A percentile compares a stretch with the other conserved stretches of the same genome.
Evolutionary conservation across 495 filamentous ascomycete genomes (phyloP).

Genomic region (Penicillium tannophilum): DNA sequence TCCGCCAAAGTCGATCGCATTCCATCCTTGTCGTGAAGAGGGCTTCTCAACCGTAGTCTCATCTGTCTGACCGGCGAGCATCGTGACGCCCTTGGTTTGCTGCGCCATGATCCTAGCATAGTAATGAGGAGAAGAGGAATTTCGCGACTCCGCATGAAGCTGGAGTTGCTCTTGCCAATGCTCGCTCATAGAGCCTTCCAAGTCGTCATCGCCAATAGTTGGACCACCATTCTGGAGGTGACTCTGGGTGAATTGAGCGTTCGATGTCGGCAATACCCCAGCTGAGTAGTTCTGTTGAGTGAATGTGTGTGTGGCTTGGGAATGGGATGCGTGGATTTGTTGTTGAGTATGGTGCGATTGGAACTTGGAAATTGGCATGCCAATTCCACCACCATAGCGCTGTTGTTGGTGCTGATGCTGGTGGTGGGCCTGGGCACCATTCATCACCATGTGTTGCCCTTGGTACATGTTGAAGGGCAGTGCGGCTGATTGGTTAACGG

Average conservation of each 20-base stretch:
- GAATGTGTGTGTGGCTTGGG: conserved; percentile 66
- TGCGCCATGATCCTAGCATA: conserved; percentile 62
- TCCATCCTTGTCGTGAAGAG: conserved; percentile 78
- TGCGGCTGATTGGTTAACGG: conserved; percentile 65
- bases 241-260: conserved; percentile 72
- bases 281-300: conserved; percentile 82
- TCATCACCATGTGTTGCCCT: conserved; percentile 77
- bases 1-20: conserved; percentile 87
- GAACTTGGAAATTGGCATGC: conserved; percentile 68
- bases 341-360: conserved; percentile 74
- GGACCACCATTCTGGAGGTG: conserved; percentile 76
- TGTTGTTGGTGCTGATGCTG: conserved; percentile 44
- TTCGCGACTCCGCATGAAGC: conserved; percentile 70
- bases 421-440: conserved; percentile 54
- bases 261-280: conserved; percentile 70
- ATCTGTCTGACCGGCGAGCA: conserved; percentile 57
- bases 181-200: conserved; percentile 67
- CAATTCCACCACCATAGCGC: conserved; percentile 9
- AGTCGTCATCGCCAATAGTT: conserved; percentile 55
- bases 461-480: conserved; percentile 81
- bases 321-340: conserved; percentile 64
- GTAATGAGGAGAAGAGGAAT: conserved; percentile 63
- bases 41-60: conserved; percentile 60
- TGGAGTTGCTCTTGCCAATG: conserved; percentile 89
- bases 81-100: conserved; percentile 63